phyloP scores from a whole-genome alignment of 805 yeast genomes.

The Monosporozyma unispora region DNA sequence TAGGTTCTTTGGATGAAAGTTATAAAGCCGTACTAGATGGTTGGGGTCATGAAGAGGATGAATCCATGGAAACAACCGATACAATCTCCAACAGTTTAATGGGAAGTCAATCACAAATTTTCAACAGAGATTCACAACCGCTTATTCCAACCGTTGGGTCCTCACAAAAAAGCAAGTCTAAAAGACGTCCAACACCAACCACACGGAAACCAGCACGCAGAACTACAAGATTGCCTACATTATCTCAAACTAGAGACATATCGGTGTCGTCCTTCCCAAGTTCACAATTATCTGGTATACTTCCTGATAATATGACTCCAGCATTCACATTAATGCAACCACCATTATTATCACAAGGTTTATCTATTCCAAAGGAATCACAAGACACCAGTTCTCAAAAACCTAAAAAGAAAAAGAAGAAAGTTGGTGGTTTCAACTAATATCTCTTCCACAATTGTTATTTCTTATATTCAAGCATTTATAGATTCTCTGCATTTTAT shows the following conservation, averaged over 20 bases:
- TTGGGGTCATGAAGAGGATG: constrained; percentile 27
- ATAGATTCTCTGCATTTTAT: neutral
- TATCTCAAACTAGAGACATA: neutral
- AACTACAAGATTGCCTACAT: neutral
- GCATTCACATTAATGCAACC: constrained; percentile 27
- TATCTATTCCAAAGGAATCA: constrained; percentile 15
- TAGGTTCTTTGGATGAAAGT: constrained; percentile 7
- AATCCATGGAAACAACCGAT: constrained; percentile 6
- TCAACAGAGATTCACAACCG: constrained; percentile 13
- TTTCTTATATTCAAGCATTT: constrained; percentile 1
- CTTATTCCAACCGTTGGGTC: constrained; percentile 26
- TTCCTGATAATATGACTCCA: constrained; percentile 28
- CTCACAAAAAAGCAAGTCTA: constrained; percentile 14
- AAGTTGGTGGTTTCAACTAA: constrained; percentile 42
- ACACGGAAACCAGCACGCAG: neutral
- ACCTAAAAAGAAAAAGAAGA: constrained; percentile 38
- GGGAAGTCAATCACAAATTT: constrained; percentile 10
- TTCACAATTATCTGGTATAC: constrained; percentile 6
- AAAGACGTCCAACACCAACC: neutral
- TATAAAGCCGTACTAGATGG: constrained; percentile 14
- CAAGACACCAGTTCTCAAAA: constrained; percentile 14
- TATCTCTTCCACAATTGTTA: neutral
- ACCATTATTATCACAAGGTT: constrained; percentile 1
- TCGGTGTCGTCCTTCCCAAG: neutral
- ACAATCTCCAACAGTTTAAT: neutral